A percentile compares a stretch with the other conserved stretches of the same genome.
Evolutionary conservation across 208 protist species (phyloP).

Genomic region (Borovskyia barvae): DNA sequence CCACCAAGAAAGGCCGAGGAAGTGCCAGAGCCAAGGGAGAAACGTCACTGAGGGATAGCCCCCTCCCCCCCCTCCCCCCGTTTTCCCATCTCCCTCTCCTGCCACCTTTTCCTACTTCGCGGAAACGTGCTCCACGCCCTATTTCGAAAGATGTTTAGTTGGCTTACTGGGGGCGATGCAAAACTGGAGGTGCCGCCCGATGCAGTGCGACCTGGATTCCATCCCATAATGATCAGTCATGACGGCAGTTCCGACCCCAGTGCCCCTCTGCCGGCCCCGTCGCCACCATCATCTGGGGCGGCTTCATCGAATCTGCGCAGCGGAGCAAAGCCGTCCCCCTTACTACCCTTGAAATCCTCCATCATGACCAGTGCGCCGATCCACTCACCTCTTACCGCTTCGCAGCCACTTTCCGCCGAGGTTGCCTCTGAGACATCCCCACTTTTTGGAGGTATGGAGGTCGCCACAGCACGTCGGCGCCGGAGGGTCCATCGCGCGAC

Average conservation of each 20-base stretch:
- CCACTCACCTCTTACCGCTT: too few species aligned
- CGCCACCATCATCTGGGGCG: not conserved
- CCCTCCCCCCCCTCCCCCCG: too few species aligned
- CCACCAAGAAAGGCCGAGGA: too few species aligned
- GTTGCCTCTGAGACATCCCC: not conserved
- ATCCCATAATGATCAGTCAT: conserved; percentile 1
- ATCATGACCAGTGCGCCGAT: too few species aligned
- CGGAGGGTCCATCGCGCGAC: not conserved
- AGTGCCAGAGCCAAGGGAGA: too few species aligned
- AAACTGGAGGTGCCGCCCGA: not conserved
- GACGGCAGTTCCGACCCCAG: too few species aligned
- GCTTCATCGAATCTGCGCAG: not conserved
- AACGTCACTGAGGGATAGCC: too few species aligned
- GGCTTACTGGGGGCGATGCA: conserved; percentile 17
- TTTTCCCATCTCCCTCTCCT: too few species aligned
- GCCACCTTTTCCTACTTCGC: too few species aligned
- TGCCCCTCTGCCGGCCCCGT: not conserved
- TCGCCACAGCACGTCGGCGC: not conserved
- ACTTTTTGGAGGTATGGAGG: not conserved
- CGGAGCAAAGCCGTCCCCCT: too few species aligned
- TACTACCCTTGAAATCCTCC: too few species aligned
- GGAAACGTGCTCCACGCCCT: too few species aligned
- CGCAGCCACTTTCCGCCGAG: not conserved
- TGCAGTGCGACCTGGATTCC: conserved; percentile 4
- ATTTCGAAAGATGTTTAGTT: conserved; percentile 21